Percentiles rank a stretch among this genome's conserved stretches.
phyloP scores from a whole-genome alignment of 768 basidiomycete species.

The Termitomyces sp. region DNA sequence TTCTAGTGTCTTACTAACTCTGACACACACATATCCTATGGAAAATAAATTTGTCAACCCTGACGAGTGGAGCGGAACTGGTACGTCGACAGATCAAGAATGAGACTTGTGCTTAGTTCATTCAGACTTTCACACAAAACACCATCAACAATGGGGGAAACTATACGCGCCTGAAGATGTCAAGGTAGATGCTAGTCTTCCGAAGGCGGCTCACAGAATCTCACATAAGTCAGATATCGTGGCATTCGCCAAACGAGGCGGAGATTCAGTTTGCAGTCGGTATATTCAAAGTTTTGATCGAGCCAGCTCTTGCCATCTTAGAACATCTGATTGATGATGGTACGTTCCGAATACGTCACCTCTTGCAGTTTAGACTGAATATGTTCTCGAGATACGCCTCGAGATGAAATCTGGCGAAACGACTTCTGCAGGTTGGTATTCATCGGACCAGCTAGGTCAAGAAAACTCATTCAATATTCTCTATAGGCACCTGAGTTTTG shows the following conservation, averaged over 20 bases:
- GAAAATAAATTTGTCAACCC: conserved; percentile 83
- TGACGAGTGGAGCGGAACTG: conserved; percentile 70
- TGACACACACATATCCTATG: conserved; percentile 78
- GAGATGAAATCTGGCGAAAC: conserved; percentile 73
- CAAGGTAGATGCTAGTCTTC: conserved; percentile 41
- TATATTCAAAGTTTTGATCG: conserved; percentile 65
- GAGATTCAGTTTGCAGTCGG: conserved; percentile 76
- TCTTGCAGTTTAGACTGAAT: background rate
- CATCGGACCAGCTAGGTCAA: background rate
- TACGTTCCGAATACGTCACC: conserved; percentile 24
- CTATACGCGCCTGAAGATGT: conserved; percentile 69
- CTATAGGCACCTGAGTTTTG: conserved; percentile 61
- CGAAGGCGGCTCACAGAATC: background rate
- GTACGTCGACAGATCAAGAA: conserved; percentile 33
- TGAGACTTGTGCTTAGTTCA: background rate
- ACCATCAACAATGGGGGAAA: conserved; percentile 81
- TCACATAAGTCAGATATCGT: conserved; percentile 49
- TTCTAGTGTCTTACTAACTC: conserved; percentile 65
- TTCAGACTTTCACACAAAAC: conserved; percentile 65
- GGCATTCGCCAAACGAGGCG: conserved; percentile 72
- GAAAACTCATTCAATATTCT: background rate
- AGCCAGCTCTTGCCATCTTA: conserved; percentile 57
- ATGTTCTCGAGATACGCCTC: conserved; percentile 33
- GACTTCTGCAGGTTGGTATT: conserved; percentile 76
- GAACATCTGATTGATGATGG: conserved; percentile 56